Evolutionary conservation across 495 filamentous ascomycete species (phyloP).

Genomic region (Eremomyces bilateralis): DNA sequence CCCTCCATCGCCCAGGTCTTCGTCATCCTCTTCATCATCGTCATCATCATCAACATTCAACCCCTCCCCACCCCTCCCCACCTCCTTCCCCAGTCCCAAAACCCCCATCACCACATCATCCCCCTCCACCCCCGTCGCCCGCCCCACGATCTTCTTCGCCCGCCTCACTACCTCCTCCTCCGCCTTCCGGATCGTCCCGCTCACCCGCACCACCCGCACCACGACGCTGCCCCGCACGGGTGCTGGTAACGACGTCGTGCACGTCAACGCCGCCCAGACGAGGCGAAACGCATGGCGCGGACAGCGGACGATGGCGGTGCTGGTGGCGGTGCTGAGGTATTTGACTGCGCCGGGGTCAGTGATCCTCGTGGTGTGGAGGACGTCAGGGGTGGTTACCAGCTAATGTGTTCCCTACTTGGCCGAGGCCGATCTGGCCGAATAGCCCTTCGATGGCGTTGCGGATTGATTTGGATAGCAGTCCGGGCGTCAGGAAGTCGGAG

Average conservation of each 20-base stretch:
- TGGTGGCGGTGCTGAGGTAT: constrained; percentile 81
- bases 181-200: constrained; percentile 78
- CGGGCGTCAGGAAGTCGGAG: constrained; percentile 37
- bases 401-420: constrained; percentile 36
- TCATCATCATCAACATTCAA: background rate
- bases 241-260: constrained; percentile 48
- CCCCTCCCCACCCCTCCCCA: background rate
- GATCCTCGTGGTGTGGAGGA: background rate
- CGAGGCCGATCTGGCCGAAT: constrained; percentile 84
- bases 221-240: constrained; percentile 36
- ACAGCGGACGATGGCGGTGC: constrained; percentile 72
- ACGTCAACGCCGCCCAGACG: constrained; percentile 74
- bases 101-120: background rate
- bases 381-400: constrained; percentile 25
- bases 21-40: background rate
- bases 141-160: constrained; percentile 28
- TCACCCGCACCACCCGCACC: constrained; percentile 73
- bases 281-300: constrained; percentile 59
- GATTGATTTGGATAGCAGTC: constrained; percentile 42
- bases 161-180: constrained; percentile 72
- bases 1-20: background rate
- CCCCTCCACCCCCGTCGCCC: background rate
- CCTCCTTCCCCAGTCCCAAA: background rate
- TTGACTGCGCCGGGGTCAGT: constrained; percentile 43
- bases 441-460: constrained; percentile 42